Conservation (phyloP, 2,329 filamentous ascomycete genomes). For the Colletotrichum tropicicola region DNA sequence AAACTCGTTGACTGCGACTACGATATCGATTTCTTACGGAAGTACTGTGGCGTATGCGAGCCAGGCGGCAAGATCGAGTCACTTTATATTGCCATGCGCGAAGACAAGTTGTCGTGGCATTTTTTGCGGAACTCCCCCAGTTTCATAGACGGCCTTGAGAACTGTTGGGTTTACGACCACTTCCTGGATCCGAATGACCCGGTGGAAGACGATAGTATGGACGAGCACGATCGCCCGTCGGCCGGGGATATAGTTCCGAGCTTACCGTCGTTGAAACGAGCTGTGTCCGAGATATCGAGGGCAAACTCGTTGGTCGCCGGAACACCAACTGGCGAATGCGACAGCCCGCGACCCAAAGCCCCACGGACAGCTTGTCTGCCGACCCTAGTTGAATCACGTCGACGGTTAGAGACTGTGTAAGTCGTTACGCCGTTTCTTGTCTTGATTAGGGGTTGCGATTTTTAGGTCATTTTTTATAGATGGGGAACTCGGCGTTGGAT, state of each 20-base stretch:
- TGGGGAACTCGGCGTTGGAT: too few relatives aligned
- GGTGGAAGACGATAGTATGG: conserved; percentile 45
- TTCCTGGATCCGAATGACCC: conserved; percentile 55
- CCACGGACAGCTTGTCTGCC: conserved; percentile 49
- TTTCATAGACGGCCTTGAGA: conserved; percentile 62
- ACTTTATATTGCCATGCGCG: conserved; percentile 66
- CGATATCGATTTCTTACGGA: conserved; percentile 59
- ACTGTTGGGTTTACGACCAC: conserved; percentile 61
- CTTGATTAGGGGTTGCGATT: too few relatives aligned
- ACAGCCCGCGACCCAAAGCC: conserved; percentile 46
- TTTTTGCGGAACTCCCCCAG: conserved; percentile 57
- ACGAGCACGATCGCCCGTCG: conserved; percentile 49
- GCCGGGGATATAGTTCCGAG: conserved; percentile 56
- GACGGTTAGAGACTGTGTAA: conserved; percentile 49
- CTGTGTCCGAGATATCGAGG: conserved; percentile 61
- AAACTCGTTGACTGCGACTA: conserved; percentile 52
- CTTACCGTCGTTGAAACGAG: conserved; percentile 55
- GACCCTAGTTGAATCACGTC: conserved; percentile 49
- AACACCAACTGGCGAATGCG: conserved; percentile 38
- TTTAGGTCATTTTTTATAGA: too few relatives aligned
- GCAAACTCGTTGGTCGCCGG: conserved; percentile 55
- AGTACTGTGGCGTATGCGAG: conserved; percentile 65
- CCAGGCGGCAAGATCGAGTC: conserved; percentile 64
- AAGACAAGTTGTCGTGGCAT: conserved; percentile 65
- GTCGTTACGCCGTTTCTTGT: too few relatives aligned